These are phyloP conservation scores for Aureobasidium namibiae DNA, from an alignment of 2,329 filamentous ascomycete species.

Conservation along the genomic window DNA sequence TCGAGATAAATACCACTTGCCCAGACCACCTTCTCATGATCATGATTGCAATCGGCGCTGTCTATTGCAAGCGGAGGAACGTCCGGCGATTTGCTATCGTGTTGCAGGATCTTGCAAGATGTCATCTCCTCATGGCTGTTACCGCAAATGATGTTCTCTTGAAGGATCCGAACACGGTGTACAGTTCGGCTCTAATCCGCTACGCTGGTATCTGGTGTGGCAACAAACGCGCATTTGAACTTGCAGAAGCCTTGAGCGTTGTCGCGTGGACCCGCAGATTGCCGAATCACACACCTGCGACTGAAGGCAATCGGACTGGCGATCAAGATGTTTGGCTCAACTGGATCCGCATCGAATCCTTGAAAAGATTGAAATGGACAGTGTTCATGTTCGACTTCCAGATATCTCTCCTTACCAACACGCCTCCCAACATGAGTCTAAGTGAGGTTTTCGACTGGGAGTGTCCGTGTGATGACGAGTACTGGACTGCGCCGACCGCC, in stretches of 20 bases:
- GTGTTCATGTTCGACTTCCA: background rate
- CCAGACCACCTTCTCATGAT: background rate
- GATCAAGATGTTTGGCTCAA: background rate
- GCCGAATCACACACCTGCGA: background rate
- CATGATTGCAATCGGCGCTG: background rate
- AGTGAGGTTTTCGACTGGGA: background rate
- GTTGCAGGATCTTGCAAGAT: background rate
- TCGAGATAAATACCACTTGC: background rate
- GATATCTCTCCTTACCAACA: background rate
- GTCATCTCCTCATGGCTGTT: background rate
- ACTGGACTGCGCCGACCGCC: background rate
- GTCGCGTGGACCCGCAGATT: constrained; percentile 22
- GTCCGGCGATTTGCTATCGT: background rate
- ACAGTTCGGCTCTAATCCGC: constrained; percentile 7
- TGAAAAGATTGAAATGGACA: background rate
- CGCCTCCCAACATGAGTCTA: background rate
- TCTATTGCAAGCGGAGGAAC: background rate
- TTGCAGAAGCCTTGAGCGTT: background rate
- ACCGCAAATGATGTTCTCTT: background rate
- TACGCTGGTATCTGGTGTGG: background rate
- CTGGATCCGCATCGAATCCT: background rate
- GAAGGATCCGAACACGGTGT: background rate
- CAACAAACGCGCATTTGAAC: background rate
- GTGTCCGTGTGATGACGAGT: background rate
- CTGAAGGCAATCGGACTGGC: background rate